Base-by-base conservation (phyloP, 2,329 filamentous ascomycete genomes). In the Microcera coccophila region DNA sequence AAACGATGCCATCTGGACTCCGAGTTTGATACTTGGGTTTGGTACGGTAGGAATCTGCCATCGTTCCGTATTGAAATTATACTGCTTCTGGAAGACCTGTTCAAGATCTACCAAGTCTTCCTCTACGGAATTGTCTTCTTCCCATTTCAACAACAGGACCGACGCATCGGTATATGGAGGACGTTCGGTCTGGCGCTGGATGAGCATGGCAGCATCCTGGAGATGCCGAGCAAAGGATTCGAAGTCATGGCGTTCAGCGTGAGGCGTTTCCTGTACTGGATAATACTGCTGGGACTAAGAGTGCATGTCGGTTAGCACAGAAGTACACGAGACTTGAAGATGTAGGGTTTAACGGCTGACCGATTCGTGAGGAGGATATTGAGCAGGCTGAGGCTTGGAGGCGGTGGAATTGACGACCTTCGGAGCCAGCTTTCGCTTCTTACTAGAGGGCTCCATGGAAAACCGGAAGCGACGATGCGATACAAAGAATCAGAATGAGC, bases 191-290 rank as follows among this genome's bases (percentile, higher is more conserved):
- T 82, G 79, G 49, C 77, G 73, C 59, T 82, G 78, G 52, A 84
- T 82, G 55, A 82, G 70, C 74, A 82, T 82, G 50, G 81, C 80
- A 38, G 80, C 81, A 72, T 84, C 81, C 59, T 84, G 81, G 34
- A 84, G 72, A 65, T 84, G 81, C 36, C 80, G 74, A 46, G 80
- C 81, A 59, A 84, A 84, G 40, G 78, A 74, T 62, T 84, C 81
- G 64, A 84, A 84, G 55, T 83, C 79, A 63, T 79, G 73, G 52
- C 76, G 73, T 54, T 79, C 73, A 42, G 63, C 59, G 54, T 61
- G 43, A 18, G 68, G 61, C 42, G 64, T 57, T 63, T 74, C 68
- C 62, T 69, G 60, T 50, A 59, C 54, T 55, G 67, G 49, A 62
- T 62, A 61, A 19, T 65, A 60, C 41, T 64, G 63, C 42, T 60